Percentiles rank a stretch among this genome's conserved stretches.
These are phyloP conservation scores for Xenosphaeropsis pyriputrescens DNA, from an alignment of 2,329 filamentous ascomycete species.

Conservation along the genomic window DNA sequence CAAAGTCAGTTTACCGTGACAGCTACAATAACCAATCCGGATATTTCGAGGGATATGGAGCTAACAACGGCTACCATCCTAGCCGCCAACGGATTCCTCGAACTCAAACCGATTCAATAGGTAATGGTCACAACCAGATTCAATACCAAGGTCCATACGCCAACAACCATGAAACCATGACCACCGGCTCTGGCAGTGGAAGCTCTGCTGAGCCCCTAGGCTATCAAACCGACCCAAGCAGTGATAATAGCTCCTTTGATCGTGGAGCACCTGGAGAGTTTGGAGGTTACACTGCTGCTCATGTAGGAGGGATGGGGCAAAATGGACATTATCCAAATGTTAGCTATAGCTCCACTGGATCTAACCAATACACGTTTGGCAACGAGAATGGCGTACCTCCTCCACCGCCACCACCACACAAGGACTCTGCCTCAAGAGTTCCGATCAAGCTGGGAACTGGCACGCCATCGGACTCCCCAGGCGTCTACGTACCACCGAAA, in stretches of 20 bases:
- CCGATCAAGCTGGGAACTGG: constrained; percentile 16
- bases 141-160: constrained; percentile 11
- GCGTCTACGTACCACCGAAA: constrained; percentile 4
- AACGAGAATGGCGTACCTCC: constrained; percentile 5
- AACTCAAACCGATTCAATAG: constrained; percentile 16
- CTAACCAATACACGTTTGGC: constrained; percentile 4
- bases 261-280: constrained; percentile 22
- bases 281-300: constrained; percentile 10
- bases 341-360: too few species aligned
- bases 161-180: constrained; percentile 52
- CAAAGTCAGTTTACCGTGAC: constrained; percentile 16
- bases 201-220: constrained; percentile 60
- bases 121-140: constrained; percentile 6
- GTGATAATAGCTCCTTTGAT: constrained; percentile 85
- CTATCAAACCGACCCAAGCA: constrained; percentile 76
- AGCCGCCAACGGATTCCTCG: constrained; percentile 17
- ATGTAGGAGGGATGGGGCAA: constrained; percentile 4
- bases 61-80: constrained; percentile 14
- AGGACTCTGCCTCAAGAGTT: constrained; percentile 8
- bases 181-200: constrained; percentile 59
- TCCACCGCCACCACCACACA: constrained; percentile 7
- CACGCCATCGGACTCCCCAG: constrained; percentile 4
- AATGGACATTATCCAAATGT: not conserved
- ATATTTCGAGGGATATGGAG: constrained; percentile 5
- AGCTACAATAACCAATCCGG: constrained; percentile 22